Base-by-base conservation (phyloP, 352 stramenopile species). In the Globisporangium camurandrum region DNA sequence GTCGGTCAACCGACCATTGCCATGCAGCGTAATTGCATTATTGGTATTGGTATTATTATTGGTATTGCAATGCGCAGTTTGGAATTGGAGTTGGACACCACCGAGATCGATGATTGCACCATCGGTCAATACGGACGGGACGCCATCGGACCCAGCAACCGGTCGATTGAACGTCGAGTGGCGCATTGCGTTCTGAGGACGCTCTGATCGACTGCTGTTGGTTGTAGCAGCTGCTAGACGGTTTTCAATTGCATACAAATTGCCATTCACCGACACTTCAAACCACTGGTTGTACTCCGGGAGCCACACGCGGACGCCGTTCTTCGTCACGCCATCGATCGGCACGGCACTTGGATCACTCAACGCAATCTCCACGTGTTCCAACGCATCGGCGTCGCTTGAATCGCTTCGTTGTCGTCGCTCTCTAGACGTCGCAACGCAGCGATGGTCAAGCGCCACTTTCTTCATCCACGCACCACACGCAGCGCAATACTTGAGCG, bases 231-330 rank as follows among this genome's bases (percentile, higher is more conserved):
- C 57, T 40, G 67, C 57, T 16, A 60, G 53, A 3, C 64, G 66
- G 6, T 69, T 69, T 26, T 82, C 69, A 49, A 91, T 87, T 8
- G 58, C 64, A 43, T 86, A 91, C 46, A 91, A 42, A 45, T 70
- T 80, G 6, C 80, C 80, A 54, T 88, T 88, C 51, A 91, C 76
- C 2, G 76, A 88, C 37, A 91, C 80, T 53, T 91, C 80, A 36
- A 83, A 86, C 80, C 80, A 91, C 26, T 80, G 56, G 41, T 83
- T 75, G 34, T 71, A 65, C 38, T 86, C 72, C 0, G 80, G 76
- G n/a, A 88, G 59, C 75, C 75, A 91, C 28, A 91, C 62, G 1
- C 80, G 71, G 48, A 91, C 76, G 5, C 80, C 80, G 48, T 91
- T 91, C 49, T 87, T 88, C n/a, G 80, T 91, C 34, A 91, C 44